These are phyloP conservation scores for Protostelium mycophagum DNA, from an alignment of 78 protist genomes.

Conservation along the genomic window DNA sequence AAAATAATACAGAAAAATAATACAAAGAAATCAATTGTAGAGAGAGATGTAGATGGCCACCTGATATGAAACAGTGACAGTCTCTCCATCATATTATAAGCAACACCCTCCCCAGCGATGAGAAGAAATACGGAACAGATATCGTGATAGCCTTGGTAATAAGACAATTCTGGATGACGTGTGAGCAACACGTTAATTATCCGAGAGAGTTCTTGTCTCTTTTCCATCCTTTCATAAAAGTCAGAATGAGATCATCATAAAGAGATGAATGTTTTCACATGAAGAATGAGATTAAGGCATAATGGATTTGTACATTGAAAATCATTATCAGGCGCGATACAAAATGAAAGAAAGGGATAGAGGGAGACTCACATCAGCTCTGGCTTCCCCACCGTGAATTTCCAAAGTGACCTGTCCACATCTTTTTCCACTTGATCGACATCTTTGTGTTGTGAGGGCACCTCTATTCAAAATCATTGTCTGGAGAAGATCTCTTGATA, in stretches of 20 bases:
- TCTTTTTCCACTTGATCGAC: conserved; percentile 60
- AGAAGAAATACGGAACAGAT: conserved; percentile 40
- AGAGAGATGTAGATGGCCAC: neutral
- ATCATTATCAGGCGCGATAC: neutral
- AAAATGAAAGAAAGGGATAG: neutral
- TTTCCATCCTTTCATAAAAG: conserved; percentile 11
- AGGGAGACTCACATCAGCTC: conserved; percentile 31
- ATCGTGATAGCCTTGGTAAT: conserved; percentile 63
- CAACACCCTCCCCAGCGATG: conserved; percentile 30
- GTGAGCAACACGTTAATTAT: conserved; percentile 38
- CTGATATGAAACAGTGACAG: conserved; percentile 32
- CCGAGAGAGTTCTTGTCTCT: conserved; percentile 37
- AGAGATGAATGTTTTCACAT: neutral
- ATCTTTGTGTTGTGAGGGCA: conserved; percentile 18
- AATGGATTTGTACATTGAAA: neutral
- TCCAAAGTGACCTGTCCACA: conserved; percentile 64
- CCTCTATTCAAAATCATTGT: neutral
- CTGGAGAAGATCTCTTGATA: neutral
- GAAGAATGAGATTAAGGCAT: neutral
- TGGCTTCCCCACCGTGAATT: conserved; percentile 49
- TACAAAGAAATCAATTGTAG: neutral
- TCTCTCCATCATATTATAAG: conserved; percentile 50
- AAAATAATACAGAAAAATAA: too few species aligned
- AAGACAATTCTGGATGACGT: conserved; percentile 23
- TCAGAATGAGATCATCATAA: neutral